phyloP scores from a whole-genome alignment of 2,329 filamentous ascomycete species.

The Sphaerulina populicola region DNA sequence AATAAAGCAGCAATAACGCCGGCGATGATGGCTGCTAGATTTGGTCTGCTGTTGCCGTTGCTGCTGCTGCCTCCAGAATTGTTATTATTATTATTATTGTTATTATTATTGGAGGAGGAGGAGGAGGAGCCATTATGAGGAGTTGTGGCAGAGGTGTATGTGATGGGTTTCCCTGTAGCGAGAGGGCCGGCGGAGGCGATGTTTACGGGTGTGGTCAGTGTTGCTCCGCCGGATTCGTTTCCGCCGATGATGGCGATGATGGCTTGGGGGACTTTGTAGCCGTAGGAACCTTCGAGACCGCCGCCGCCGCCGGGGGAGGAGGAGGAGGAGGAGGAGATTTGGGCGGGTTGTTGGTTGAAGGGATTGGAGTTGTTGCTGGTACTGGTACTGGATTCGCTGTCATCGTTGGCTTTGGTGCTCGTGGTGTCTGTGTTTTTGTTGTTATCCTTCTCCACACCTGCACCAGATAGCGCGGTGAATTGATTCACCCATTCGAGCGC shows the following conservation, averaged over 20 bases:
- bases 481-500: slow-evolving; percentile 59
- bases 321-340: slow-evolving; percentile 39
- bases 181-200: slow-evolving; percentile 60
- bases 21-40: slow-evolving; percentile 38
- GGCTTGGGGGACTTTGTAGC: slow-evolving; percentile 60
- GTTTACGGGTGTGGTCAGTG: slow-evolving; percentile 54
- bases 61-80: slow-evolving; percentile 27
- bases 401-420: slow-evolving; percentile 4
- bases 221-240: slow-evolving; percentile 58
- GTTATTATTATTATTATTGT: slow-evolving; percentile 2
- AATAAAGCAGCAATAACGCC: slow-evolving; percentile 58
- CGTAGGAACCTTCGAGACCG: slow-evolving; percentile 51
- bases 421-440: slow-evolving; percentile 13
- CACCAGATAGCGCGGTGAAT: slow-evolving; percentile 57
- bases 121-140: too few relatives aligned
- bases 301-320: slow-evolving; percentile 31
- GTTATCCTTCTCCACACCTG: not conserved
- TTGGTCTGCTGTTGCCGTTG: too few relatives aligned
- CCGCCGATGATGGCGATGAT: slow-evolving; percentile 63
- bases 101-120: too few relatives aligned
- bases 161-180: slow-evolving; percentile 59
- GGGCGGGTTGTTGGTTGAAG: slow-evolving; percentile 46
- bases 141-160: too few relatives aligned
- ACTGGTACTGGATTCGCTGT: slow-evolving; percentile 6
- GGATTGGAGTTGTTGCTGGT: too few relatives aligned